phyloP scores from a whole-genome alignment of 441 rosid species.

The Erodium trifolium region DNA sequence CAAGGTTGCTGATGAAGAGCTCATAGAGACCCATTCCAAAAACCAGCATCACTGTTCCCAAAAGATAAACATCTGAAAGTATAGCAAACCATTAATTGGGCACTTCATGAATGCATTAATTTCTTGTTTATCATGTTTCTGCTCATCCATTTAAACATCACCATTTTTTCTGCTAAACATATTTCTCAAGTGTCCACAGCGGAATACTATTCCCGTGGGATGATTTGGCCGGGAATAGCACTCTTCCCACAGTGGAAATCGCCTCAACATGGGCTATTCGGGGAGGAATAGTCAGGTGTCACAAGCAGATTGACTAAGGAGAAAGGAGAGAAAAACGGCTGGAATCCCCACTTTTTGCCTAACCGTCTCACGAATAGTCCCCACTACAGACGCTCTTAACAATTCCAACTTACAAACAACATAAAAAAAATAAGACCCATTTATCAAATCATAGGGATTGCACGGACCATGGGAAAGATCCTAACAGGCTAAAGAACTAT shows the following conservation, averaged over 20 bases:
- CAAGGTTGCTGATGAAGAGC: conserved; percentile 75
- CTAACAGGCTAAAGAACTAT: not conserved
- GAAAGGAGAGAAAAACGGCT: no score
- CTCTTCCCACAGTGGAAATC: no score
- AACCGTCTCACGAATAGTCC: no score
- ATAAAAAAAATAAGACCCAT: not conserved
- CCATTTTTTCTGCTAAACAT: not conserved
- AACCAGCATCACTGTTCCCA: conserved; percentile 97
- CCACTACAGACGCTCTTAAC: not conserved
- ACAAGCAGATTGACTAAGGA: no score
- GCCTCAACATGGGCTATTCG: no score
- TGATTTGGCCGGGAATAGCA: no score
- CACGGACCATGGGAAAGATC: not conserved
- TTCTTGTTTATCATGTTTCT: not conserved
- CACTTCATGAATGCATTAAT: not conserved
- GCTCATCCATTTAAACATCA: not conserved
- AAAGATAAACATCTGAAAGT: conserved; percentile 62
- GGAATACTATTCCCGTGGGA: no score
- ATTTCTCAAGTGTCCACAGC: not conserved
- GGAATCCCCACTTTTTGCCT: no score
- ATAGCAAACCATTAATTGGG: not conserved
- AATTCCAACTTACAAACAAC: not conserved
- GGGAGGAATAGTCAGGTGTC: no score
- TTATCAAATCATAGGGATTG: not conserved
- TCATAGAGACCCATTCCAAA: conserved; percentile 91